Evolutionary conservation across 2,329 filamentous ascomycete genomes (phyloP), one percentile per base, ranked within the genome.

Genomic region (Botrytis hyacinthi): DNA sequence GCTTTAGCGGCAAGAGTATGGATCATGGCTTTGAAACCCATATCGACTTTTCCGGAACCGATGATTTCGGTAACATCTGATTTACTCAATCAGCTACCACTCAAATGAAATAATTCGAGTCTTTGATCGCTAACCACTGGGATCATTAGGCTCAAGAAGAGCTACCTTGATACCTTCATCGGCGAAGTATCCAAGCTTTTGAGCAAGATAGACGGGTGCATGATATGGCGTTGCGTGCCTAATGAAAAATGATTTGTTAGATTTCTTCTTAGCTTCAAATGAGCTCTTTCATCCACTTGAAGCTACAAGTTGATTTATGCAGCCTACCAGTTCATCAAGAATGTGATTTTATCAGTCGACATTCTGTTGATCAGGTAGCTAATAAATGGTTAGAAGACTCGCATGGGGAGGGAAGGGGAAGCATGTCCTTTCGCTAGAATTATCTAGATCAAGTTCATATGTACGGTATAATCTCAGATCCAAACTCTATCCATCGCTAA

Each of bases 391-490:
- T 82, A 89, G 86, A 85, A 81, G 78, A 78, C 77, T 74, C 77
- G 73, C 72, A 74, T 63, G 73, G 75, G 73, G 76, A 73, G 75
- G 74, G 77, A 76, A 75, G 78, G 80, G 79, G 88, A 91, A 91
- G 91, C 91, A 93, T 91, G 89, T 93, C 89, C 91, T 93, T 93
- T 91, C 92, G 91, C 91, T 92, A 90, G 90, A 87, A 92, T 93
- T 92, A 91, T 90, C 89, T 90, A 92, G 90, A 92, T 93, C 91
- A 93, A 93, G 91, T 93, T 93, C 87, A 84, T 54, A 54, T 62
- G 59, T 71, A 87, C 90, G 90, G 90, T 92, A 91, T 92, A 84
- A 88, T 92, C 90, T 92, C 90, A 92, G 90, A 91, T 85, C 85
- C 80, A 80, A 76, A 78, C 81, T 82, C 80, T 72, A 59, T 57